phyloP scores from a whole-genome alignment of 352 stramenopile species.

The Plasmopara halstedii region DNA sequence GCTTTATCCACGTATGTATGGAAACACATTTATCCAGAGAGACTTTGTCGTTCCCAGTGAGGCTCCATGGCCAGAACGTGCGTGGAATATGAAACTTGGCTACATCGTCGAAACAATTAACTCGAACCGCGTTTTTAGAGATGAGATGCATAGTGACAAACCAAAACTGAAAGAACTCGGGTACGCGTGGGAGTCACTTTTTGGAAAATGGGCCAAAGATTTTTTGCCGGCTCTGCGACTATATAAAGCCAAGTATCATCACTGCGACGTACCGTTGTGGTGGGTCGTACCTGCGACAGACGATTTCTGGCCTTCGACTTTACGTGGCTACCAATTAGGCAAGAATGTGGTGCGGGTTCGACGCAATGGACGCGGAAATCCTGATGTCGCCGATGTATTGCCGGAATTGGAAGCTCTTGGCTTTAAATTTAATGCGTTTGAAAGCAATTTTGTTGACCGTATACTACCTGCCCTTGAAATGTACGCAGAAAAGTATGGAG shows the following conservation, averaged over 20 bases:
- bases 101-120: slow-evolving; percentile 50
- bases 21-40: slow-evolving; percentile 26
- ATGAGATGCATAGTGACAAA: slow-evolving; percentile 33
- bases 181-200: slow-evolving; percentile 53
- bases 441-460: slow-evolving; percentile 50
- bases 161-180: slow-evolving; percentile 36
- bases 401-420: slow-evolving; percentile 48
- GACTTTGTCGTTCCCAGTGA: slow-evolving; percentile 56
- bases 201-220: slow-evolving; percentile 45
- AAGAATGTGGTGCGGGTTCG: slow-evolving; percentile 65
- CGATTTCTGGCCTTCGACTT: slow-evolving; percentile 57
- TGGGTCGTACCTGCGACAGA: slow-evolving; percentile 41
- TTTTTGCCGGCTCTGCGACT: slow-evolving; percentile 56
- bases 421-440: slow-evolving; percentile 60
- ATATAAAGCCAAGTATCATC: slow-evolving; percentile 78
- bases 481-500: slow-evolving; percentile 80
- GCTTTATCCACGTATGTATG: slow-evolving; percentile 19
- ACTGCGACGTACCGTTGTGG: slow-evolving; percentile 83
- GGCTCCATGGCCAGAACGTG: slow-evolving; percentile 30
- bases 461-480: slow-evolving; percentile 65
- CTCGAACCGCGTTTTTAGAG: slow-evolving; percentile 31
- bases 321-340: slow-evolving; percentile 79
- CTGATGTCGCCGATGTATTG: slow-evolving; percentile 42
- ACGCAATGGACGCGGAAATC: slow-evolving; percentile 32
- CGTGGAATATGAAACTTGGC: slow-evolving; percentile 38